phyloP scores from a whole-genome alignment of 148 eudicot genomes.

The Pouteria glomerata region DNA sequence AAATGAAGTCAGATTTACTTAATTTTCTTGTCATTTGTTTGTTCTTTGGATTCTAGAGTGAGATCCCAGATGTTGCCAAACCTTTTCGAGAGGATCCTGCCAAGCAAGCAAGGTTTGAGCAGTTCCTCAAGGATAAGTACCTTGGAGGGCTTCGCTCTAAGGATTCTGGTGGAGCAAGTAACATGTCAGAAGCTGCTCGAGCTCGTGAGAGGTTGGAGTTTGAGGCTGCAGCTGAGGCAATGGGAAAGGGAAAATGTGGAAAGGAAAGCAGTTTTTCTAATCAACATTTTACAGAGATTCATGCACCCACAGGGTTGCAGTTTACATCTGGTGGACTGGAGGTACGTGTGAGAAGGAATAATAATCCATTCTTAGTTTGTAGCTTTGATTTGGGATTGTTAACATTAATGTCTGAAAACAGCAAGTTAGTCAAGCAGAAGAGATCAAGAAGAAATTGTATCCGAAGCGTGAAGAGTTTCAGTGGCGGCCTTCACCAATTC shows the following conservation, averaged over 20 bases:
- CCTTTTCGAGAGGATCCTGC: conserved; percentile 79
- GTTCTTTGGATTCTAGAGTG: conserved; percentile 31
- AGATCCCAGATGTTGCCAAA: conserved; percentile 47
- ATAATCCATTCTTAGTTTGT: not conserved
- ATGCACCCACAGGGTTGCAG: conserved; percentile 52
- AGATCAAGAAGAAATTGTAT: conserved; percentile 38
- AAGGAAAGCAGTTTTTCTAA: conserved; percentile 40
- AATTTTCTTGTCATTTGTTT: not conserved
- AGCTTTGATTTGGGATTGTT: conserved; percentile 1
- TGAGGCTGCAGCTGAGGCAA: conserved; percentile 84
- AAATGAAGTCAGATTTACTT: not conserved
- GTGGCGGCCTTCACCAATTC: conserved; percentile 86
- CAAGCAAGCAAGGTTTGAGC: conserved; percentile 92
- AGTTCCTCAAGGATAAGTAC: conserved; percentile 80
- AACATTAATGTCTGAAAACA: conserved; percentile 15
- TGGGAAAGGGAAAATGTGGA: conserved; percentile 48
- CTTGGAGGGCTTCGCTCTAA: conserved; percentile 85
- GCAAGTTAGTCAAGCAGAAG: conserved; percentile 47
- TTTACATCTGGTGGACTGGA: conserved; percentile 67
- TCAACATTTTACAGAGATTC: conserved; percentile 45
- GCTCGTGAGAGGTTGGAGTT: conserved; percentile 96
- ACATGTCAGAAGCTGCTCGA: conserved; percentile 84
- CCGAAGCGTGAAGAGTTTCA: conserved; percentile 85
- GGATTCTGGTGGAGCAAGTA: conserved; percentile 64
- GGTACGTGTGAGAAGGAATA: conserved; percentile 34